Evolutionary conservation across 1,284 basidiomycete species (phyloP).

Genomic region (Ustilago hordei): DNA sequence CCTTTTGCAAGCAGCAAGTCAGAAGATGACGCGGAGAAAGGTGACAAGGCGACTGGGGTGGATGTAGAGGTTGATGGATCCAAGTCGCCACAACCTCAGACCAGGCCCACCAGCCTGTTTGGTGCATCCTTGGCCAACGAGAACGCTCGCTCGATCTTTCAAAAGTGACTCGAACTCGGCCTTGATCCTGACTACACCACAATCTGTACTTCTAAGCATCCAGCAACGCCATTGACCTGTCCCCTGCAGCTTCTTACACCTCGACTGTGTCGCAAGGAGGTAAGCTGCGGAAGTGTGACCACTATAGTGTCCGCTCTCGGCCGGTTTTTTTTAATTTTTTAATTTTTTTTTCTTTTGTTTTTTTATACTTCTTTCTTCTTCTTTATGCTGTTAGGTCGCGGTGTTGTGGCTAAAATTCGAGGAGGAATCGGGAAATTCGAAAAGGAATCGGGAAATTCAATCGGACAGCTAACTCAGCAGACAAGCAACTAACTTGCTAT

Average conservation of each 20-base stretch:
- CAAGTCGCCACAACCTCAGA: background rate
- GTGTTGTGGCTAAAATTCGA: constrained; percentile 7
- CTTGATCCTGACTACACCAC: background rate
- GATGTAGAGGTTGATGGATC: constrained; percentile 12
- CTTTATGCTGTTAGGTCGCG: background rate
- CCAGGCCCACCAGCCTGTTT: constrained; percentile 26
- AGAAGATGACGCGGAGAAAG: background rate
- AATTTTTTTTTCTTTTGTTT: too few relatives aligned
- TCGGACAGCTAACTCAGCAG: background rate
- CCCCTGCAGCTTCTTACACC: too few relatives aligned
- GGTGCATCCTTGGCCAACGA: constrained; percentile 36
- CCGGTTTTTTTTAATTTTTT: background rate
- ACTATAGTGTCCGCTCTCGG: too few relatives aligned
- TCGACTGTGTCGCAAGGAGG: background rate
- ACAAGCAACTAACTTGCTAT: background rate
- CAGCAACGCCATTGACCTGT: background rate
- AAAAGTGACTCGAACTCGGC: constrained; percentile 10
- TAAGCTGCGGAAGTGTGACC: too few relatives aligned
- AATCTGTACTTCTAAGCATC: constrained; percentile 9
- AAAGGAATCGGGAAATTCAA: constrained; percentile 21
- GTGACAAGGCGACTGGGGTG: constrained; percentile 26
- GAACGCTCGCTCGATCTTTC: constrained; percentile 46
- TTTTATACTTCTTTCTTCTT: background rate
- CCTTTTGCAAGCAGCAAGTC: constrained; percentile 29
- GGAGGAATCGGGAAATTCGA: constrained; percentile 22